Conservation (phyloP, 352 stramenopile genomes). For the Pythium sukuiense region DNA sequence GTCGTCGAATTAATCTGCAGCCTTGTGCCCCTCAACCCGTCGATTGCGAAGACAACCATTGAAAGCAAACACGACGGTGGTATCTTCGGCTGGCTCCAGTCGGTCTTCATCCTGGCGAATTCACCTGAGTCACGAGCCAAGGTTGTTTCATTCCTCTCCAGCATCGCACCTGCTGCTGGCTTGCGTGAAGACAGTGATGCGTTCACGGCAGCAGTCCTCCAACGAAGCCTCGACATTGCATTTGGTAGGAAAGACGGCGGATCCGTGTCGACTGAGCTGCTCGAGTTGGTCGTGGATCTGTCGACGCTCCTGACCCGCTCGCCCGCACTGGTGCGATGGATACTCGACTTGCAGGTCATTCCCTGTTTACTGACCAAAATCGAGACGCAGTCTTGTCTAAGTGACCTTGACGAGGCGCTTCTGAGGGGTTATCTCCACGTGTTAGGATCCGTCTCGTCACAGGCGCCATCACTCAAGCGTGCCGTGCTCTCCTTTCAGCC, state of each 20-base stretch:
- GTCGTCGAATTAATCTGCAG: conserved; percentile 21
- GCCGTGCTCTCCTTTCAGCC: not conserved
- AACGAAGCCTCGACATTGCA: not conserved
- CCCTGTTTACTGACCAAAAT: conserved; percentile 2
- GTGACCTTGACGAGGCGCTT: not conserved
- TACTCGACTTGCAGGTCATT: conserved; percentile 2
- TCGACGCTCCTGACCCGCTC: not conserved
- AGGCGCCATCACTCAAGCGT: not conserved
- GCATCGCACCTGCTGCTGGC: not conserved
- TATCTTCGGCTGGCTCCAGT: conserved; percentile 2
- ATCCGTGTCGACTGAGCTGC: not conserved
- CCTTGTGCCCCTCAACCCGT: conserved; percentile 13
- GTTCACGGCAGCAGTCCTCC: not conserved
- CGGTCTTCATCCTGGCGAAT: not conserved
- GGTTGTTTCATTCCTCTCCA: not conserved
- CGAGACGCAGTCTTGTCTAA: not conserved
- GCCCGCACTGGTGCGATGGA: not conserved
- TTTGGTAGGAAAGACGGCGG: not conserved
- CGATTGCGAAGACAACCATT: not conserved
- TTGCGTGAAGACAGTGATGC: not conserved
- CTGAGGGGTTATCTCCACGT: conserved; percentile 9
- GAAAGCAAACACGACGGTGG: not conserved
- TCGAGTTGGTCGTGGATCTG: conserved; percentile 12
- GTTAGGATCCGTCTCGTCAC: not conserved
- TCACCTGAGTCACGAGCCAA: not conserved